phyloP scores from a whole-genome alignment of 192 early-diverging fungal species.

The Coemansia sp. region DNA sequence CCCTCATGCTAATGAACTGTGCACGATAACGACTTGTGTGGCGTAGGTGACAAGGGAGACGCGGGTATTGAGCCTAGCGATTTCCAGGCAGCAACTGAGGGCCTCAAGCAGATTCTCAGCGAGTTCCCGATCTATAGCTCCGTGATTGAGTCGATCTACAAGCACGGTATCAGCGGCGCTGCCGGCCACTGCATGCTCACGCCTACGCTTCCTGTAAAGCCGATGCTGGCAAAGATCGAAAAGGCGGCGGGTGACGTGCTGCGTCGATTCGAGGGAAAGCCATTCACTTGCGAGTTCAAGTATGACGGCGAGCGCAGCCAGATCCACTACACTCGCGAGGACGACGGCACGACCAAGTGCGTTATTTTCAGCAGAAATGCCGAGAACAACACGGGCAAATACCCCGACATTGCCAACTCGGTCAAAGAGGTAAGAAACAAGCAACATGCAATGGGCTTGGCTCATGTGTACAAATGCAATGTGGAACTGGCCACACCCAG shows the following conservation, averaged over 20 bases:
- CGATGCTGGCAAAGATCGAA: constrained; percentile 99
- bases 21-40: neutral
- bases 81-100: constrained; percentile 57
- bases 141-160: constrained; percentile 85
- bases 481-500: neutral
- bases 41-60: constrained; percentile 11
- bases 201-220: constrained; percentile 96
- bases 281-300: constrained; percentile 98
- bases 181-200: constrained; percentile 84
- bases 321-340: constrained; percentile 76
- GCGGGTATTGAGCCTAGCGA: constrained; percentile 19
- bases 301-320: constrained; percentile 98
- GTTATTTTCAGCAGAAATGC: constrained; percentile 93
- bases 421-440: constrained; percentile 64
- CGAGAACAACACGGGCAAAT: constrained; percentile 92
- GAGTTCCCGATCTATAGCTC: constrained; percentile 93
- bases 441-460: neutral
- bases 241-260: constrained; percentile 92
- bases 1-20: neutral
- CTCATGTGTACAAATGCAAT: no score
- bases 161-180: constrained; percentile 72
- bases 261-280: constrained; percentile 89
- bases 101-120: constrained; percentile 66
- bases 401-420: constrained; percentile 89
- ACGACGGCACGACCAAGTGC: constrained; percentile 64